Evolutionary conservation across 805 yeast species (phyloP), one percentile per base, ranked within the genome.

Genomic region (Wickerhamiella bombiphila): DNA sequence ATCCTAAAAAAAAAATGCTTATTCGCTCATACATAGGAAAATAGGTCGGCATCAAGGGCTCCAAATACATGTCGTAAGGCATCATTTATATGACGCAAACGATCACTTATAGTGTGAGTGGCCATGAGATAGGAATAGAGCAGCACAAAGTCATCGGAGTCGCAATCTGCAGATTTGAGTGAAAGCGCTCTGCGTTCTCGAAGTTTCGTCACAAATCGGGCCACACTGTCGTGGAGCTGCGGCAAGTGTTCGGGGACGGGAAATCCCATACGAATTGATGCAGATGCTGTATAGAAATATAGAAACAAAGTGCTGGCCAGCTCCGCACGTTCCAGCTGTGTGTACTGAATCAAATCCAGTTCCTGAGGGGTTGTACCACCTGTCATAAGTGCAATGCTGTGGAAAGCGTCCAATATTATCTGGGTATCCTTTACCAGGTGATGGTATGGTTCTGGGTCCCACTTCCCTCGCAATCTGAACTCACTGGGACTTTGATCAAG

Each of bases 191-290:
- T 33, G 29, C 91, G 58, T 42, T 71, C 74, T 42, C 70, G 73
- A 44, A 80, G 60, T 47, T 78, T 80, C 33, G 64, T 69, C 44
- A 80, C 62, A 61, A 81, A 63, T 24, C 85, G 56, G 43, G 76
- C 81, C 47, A 75, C 70, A 0, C 91, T 76, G 51, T 76, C 80
- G 31, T 71, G 80, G 0, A 83, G 76, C 0, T 81, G 74, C 0
- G 91, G 88, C 1, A 86, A 76, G 46, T 74, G 75, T 18, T 68
- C 70, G 0, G 93, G 93, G 18, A 81, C 52, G 2, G 93, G 93
- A 40, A 80, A 72, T 2, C 85, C 83, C 7, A 81, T 59, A 31
- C 72, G 68, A 60, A 81, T 63, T 0, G 93, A 79, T 8, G 88
- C 74, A 2, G 93, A 52, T 19, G 53, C 54, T 32, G 61, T 51